Evolutionary conservation across 495 filamentous ascomycete species (phyloP).

Genomic region (Penicillium cataractarum): DNA sequence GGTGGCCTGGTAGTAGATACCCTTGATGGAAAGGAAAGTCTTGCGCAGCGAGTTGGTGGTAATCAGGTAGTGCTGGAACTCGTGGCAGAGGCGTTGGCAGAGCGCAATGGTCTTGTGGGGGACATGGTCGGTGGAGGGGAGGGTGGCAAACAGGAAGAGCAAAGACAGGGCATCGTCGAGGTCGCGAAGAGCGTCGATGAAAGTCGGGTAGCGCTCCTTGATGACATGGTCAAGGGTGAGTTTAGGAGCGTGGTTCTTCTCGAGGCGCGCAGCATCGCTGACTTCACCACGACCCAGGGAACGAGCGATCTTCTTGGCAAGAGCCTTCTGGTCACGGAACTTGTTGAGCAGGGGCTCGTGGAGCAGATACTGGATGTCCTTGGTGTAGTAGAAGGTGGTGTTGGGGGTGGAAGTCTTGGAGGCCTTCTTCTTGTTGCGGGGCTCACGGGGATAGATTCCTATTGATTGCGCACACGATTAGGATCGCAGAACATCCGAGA

Average conservation of each 20-base stretch:
- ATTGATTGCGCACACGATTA: constrained; percentile 16
- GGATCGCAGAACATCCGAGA: constrained; percentile 5
- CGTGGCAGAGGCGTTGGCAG: constrained; percentile 86
- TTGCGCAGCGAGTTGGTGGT: constrained; percentile 85
- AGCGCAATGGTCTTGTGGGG: constrained; percentile 90
- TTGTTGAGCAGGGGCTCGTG: constrained; percentile 95
- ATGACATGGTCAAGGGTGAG: constrained; percentile 95
- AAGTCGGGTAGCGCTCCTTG: constrained; percentile 96
- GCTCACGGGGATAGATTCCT: constrained; percentile 97
- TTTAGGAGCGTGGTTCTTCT: constrained; percentile 81
- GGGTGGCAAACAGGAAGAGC: constrained; percentile 94
- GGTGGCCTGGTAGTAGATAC: constrained; percentile 98
- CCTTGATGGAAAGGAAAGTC: constrained; percentile 97
- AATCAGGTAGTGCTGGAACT: constrained; percentile 98
- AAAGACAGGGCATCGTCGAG: constrained; percentile 96
- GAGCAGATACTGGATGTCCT: constrained; percentile 96
- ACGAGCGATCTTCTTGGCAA: constrained; percentile 94
- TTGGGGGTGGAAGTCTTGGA: constrained; percentile 85
- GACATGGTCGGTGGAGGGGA: constrained; percentile 85
- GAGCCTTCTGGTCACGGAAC: constrained; percentile 93
- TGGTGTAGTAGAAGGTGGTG: constrained; percentile 98
- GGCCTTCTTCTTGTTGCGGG: constrained; percentile 93
- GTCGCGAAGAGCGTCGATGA: constrained; percentile 90
- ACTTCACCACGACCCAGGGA: constrained; percentile 91
- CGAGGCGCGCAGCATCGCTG: constrained; percentile 78